Evolutionary conservation across 2,329 filamentous ascomycete species (phyloP).

Genomic region (Ascochyta koolunga): DNA sequence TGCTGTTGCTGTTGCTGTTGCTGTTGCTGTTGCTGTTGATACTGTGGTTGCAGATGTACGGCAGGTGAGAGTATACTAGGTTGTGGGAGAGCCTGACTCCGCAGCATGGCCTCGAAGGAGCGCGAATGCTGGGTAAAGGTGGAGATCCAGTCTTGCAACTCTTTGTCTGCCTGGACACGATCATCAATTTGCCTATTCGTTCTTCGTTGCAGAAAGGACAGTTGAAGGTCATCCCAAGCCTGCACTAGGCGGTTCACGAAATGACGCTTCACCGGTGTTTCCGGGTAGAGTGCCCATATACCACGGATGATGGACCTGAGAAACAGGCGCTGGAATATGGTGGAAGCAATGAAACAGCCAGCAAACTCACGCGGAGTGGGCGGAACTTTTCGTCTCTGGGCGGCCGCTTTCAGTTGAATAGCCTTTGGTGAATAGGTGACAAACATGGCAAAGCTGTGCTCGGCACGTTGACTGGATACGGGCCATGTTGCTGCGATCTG

Average conservation of each 20-base stretch:
- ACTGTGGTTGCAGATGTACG: neutral
- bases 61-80: neutral
- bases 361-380: slow-evolving; percentile 64
- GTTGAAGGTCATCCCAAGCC: neutral
- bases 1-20: neutral
- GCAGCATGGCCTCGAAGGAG: neutral
- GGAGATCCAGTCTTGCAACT: slow-evolving; percentile 10
- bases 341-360: slow-evolving; percentile 58
- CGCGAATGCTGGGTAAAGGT: slow-evolving; percentile 9
- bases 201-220: neutral
- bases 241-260: slow-evolving; percentile 16
- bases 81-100: neutral
- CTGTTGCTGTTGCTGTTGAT: neutral
- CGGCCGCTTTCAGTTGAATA: slow-evolving; percentile 21
- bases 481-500: slow-evolving; percentile 32
- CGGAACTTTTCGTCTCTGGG: slow-evolving; percentile 51
- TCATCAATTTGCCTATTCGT: neutral
- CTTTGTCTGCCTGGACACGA: slow-evolving; percentile 1
- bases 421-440: slow-evolving; percentile 45
- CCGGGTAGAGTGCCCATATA: slow-evolving; percentile 41
- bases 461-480: slow-evolving; percentile 42
- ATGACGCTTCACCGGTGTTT: neutral
- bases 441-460: slow-evolving; percentile 46
- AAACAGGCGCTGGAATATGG: slow-evolving; percentile 59
- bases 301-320: slow-evolving; percentile 58